phyloP scores from a whole-genome alignment of 2,329 filamentous ascomycete species.

The Didymosphaeria variabile region DNA sequence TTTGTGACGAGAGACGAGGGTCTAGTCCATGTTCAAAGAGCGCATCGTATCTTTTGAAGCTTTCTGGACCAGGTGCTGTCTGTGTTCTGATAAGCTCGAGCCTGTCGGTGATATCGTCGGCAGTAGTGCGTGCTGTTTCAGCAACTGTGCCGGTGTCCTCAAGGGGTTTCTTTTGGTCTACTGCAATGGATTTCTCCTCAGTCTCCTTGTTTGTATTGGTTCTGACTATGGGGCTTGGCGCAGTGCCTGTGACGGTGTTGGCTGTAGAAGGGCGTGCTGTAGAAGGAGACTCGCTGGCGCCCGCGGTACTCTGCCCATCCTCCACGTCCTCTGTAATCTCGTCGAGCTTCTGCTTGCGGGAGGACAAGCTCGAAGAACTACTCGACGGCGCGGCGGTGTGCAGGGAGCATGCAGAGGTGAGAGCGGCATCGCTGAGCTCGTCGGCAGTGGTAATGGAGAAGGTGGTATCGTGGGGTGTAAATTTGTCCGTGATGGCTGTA shows the following conservation, averaged over 20 bases:
- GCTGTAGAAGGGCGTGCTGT: conserved; percentile 32
- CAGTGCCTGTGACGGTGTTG: conserved; percentile 34
- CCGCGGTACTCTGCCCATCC: conserved; percentile 62
- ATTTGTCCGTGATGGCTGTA: conserved; percentile 69
- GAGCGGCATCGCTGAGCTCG: conserved; percentile 85
- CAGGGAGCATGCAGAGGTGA: conserved; percentile 87
- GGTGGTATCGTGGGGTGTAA: conserved; percentile 85
- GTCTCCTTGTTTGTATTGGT: conserved; percentile 2
- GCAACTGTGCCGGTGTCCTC: conserved; percentile 18
- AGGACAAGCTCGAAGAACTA: conserved; percentile 83
- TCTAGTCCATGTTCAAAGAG: conserved; percentile 51
- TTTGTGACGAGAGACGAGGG: conserved; percentile 55
- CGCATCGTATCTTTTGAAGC: conserved; percentile 44
- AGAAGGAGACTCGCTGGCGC: conserved; percentile 29
- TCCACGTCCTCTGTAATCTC: conserved; percentile 95
- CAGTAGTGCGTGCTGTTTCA: conserved; percentile 34
- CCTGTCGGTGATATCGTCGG: conserved; percentile 32
- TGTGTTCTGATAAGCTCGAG: not conserved
- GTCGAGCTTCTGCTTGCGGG: conserved; percentile 79
- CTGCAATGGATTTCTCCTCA: conserved; percentile 12
- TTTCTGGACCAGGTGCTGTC: conserved; percentile 28
- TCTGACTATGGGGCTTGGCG: conserved; percentile 29
- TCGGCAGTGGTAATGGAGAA: conserved; percentile 78
- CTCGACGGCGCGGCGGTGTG: conserved; percentile 88
- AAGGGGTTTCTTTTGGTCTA: conserved; percentile 25